Evolutionary conservation across 202 grass and related monocot genomes (phyloP), one percentile per base, ranked within the genome.

Genomic region (Panicum hallii): DNA sequence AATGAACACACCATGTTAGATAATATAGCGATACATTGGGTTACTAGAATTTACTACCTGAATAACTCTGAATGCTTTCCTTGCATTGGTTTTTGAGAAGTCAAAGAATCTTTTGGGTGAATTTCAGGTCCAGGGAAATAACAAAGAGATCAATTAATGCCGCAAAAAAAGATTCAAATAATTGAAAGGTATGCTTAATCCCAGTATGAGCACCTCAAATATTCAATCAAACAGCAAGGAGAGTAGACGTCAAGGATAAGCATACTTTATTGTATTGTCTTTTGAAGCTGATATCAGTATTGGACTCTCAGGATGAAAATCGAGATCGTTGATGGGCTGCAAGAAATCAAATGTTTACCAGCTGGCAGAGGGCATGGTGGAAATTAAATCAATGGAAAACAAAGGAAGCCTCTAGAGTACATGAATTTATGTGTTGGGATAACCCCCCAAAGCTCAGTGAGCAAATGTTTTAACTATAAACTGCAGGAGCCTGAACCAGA

Each of bases 61-160:
- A 61, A 99, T 99, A 89, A 99, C 97, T 92, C 97, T 96, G 77
- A 94, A 94, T 50, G 97, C 97, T 92, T 93, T 99, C 83, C 91
- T 94, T 63, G 93, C 97, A 91, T 85, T 85, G 77, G 67, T 89
- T 83, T 99, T 99, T 78, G 97, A 99, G 80, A 92, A 96, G 80
- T 99, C 88, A 90, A 99, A 96, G 82, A 99, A 99, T 89, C 97
- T 99, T 82, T 83, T 53, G 79, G 20, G 54, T 9, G 78, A 67
- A 11, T 85, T 58, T 63, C 75, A 87, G 76, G 64, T 72, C 45
- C 74, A 86, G 40, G 72, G 20, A 14, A 40, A 53, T 42, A 79
- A 17, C 19, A 61, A 3, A 47, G 19, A 46, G 13, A 72, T 63
- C 49, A 77, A 58, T 54, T 74, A 49, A 56, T 80, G 65, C 17